Evolutionary conservation across 1,284 basidiomycete genomes (phyloP), one percentile per base, ranked within the genome.

Genomic region (Cutaneotrichosporon sp.): DNA sequence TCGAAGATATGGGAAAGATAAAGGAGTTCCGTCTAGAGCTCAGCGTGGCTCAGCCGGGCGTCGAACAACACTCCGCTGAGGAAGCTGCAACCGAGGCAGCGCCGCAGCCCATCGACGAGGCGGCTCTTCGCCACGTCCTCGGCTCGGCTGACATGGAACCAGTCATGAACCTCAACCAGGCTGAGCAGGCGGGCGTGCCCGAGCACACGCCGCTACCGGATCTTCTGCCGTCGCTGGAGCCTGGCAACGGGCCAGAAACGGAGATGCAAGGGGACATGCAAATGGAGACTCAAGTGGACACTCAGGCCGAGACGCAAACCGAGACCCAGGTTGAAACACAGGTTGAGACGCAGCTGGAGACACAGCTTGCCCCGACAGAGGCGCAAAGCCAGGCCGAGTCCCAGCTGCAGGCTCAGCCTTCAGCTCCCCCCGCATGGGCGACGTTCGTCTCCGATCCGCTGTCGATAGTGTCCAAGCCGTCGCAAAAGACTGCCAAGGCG

Each of bases 401-500:
- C 22, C 22, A 40, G n/a, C n/a, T n/a, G n/a, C n/a, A n/a, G 23
- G 4, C 22, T 3, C 39, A 30, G 15, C 41, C 42, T 15, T 30
- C 37, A 18, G 9, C 33, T 4, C 22, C 39, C 26, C 59, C 21
- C 55, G 74, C 86, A 46, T 96, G 91, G 90, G 89, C 88, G 8
- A 84, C 87, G 22, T 92, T 97, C 77, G 84, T 89, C 71, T 96
- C 90, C 22, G 85, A 88, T 38, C 88, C 90, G 44, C 86, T 97
- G 63, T 86, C 87, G 40, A 90, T 96, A 77, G 93, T 97, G 68
- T 96, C 92, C 65, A 97, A 97, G 75, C 92, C 92, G 26, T 93
- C 90, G 44, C 91, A 93, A 80, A 94, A 94, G 80, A 94, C 91
- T 1, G 89, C 90, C 55, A 94, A 94, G 77, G 92, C 92, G 59